Evolutionary conservation across 2,329 filamentous ascomycete species (phyloP).

Genomic region (Colletotrichum gloeosporioides): DNA sequence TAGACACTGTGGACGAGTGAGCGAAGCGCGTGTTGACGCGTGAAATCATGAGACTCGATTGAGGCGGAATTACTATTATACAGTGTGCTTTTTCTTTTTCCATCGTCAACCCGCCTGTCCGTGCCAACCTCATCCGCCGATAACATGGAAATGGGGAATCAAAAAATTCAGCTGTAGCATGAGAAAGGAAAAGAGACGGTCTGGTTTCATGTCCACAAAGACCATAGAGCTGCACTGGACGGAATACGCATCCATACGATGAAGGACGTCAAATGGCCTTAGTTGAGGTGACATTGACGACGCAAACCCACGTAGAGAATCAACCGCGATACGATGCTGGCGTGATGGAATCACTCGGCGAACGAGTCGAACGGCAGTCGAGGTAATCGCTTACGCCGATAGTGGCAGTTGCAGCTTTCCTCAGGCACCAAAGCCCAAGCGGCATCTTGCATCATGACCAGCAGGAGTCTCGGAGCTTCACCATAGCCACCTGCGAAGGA

Average conservation of each 20-base stretch:
- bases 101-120: background rate
- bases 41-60: background rate
- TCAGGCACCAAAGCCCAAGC: background rate
- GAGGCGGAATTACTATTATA: constrained; percentile 17
- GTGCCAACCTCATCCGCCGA: background rate
- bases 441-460: background rate
- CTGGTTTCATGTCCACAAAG: constrained; percentile 7
- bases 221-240: background rate
- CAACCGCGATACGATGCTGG: background rate
- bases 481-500: background rate
- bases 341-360: background rate
- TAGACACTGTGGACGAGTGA: background rate
- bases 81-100: background rate
- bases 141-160: constrained; percentile 31
- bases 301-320: constrained; percentile 1
- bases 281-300: background rate
- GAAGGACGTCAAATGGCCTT: background rate
- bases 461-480: background rate
- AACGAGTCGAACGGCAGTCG: background rate
- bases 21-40: background rate
- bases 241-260: background rate
- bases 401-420: background rate
- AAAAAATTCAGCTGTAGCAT: constrained; percentile 20
- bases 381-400: constrained; percentile 30
- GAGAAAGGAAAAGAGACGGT: background rate